These are phyloP conservation scores for Epichloe sylvatica DNA, from an alignment of 2,329 filamentous ascomycete species.

Conservation along the genomic window DNA sequence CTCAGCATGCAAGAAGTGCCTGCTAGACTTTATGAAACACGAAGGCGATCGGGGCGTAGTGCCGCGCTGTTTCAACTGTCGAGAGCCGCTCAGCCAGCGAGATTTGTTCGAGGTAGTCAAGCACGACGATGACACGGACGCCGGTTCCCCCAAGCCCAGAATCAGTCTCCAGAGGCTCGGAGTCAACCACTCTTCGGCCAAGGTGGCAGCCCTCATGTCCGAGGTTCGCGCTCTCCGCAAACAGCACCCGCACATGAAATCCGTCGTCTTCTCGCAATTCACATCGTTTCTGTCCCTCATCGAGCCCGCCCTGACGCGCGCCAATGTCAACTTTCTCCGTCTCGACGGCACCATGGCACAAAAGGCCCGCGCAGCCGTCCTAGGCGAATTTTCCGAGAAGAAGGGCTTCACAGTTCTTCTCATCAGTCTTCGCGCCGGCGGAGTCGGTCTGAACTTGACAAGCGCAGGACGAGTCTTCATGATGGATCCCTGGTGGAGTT, in stretches of 20 bases:
- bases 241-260: slow-evolving; percentile 59
- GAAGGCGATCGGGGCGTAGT: slow-evolving; percentile 62
- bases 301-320: slow-evolving; percentile 58
- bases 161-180: slow-evolving; percentile 49
- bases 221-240: slow-evolving; percentile 58
- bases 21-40: slow-evolving; percentile 82
- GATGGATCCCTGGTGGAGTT: slow-evolving; percentile 99
- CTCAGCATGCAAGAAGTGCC: slow-evolving; percentile 84
- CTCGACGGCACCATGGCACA: slow-evolving; percentile 87
- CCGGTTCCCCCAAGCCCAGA: slow-evolving; percentile 32
- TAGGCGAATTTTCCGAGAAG: slow-evolving; percentile 52
- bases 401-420: slow-evolving; percentile 60
- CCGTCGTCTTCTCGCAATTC: slow-evolving; percentile 93
- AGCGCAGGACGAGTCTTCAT: slow-evolving; percentile 83
- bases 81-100: slow-evolving; percentile 63
- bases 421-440: slow-evolving; percentile 75
- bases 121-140: slow-evolving; percentile 44
- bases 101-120: slow-evolving; percentile 89
- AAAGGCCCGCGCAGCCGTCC: slow-evolving; percentile 64
- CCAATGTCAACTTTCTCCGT: slow-evolving; percentile 66
- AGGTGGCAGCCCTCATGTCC: slow-evolving; percentile 66
- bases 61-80: slow-evolving; percentile 82
- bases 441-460: slow-evolving; percentile 86
- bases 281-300: slow-evolving; percentile 92
- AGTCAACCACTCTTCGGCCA: slow-evolving; percentile 63